Percentiles rank a stretch among this genome's conserved stretches.
Evolutionary conservation across 1,284 basidiomycete genomes (phyloP).

Genomic region (Ustilago curta): DNA sequence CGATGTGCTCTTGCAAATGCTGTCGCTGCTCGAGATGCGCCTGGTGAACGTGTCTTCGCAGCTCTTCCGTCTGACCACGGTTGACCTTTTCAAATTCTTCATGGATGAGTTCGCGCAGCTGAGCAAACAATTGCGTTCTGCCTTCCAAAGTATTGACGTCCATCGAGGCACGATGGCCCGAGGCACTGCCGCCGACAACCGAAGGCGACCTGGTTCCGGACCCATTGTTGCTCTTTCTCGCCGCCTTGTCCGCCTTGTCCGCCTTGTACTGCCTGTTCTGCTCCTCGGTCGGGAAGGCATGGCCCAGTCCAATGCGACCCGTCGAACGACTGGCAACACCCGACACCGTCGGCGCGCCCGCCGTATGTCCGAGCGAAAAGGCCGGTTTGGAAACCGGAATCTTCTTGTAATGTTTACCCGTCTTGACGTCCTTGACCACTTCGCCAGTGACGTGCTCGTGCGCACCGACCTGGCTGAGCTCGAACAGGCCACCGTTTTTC

Average conservation of each 20-base stretch:
- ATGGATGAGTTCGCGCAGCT: constrained; percentile 49
- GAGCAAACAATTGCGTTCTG: constrained; percentile 34
- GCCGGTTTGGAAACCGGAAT: constrained; percentile 31
- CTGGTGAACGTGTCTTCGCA: constrained; percentile 41
- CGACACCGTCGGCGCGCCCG: constrained; percentile 33
- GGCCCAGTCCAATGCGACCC: constrained; percentile 43
- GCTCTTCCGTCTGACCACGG: constrained; percentile 44
- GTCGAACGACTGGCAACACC: constrained; percentile 13
- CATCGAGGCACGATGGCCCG: constrained; percentile 24
- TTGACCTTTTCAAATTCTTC: constrained; percentile 51
- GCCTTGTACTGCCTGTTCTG: constrained; percentile 42
- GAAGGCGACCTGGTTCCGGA: constrained; percentile 32
- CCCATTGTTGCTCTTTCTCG: constrained; percentile 29
- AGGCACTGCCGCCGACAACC: constrained; percentile 4
- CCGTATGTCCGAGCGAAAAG: constrained; percentile 48
- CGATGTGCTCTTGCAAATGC: constrained; percentile 27
- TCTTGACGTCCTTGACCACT: constrained; percentile 52
- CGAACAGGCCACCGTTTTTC: constrained; percentile 20
- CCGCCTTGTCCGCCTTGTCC: constrained; percentile 38
- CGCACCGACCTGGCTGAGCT: constrained; percentile 34
- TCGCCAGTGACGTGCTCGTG: constrained; percentile 30
- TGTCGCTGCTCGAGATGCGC: constrained; percentile 23
- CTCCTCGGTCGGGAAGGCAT: constrained; percentile 49
- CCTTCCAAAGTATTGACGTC: constrained; percentile 46
- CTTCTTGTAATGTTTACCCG: constrained; percentile 58